Conservation (phyloP, 305 asterid species). For the Solanum hybrid region DNA sequence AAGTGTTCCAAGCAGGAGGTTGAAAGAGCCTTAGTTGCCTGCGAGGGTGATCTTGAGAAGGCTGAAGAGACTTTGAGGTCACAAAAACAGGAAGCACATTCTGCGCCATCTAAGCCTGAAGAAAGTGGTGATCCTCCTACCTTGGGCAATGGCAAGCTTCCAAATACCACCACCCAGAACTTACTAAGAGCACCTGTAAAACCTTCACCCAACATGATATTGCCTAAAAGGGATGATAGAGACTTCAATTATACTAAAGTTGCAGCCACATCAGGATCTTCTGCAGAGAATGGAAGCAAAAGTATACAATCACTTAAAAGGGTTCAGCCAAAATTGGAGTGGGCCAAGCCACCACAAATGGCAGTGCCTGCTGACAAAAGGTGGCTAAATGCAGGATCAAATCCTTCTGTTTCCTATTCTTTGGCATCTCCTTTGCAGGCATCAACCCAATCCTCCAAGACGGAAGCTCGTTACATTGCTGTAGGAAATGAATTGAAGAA, state of each 20-base stretch:
- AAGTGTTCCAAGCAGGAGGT: slow-evolving; percentile 80
- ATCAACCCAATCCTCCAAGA: slow-evolving; percentile 25
- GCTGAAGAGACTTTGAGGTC: slow-evolving; percentile 61
- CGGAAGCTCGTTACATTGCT: slow-evolving; percentile 34
- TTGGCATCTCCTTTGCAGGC: slow-evolving; percentile 50
- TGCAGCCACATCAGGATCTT: slow-evolving; percentile 32
- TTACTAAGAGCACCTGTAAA: slow-evolving; percentile 23
- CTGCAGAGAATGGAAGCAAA: slow-evolving; percentile 37
- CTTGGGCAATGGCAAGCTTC: slow-evolving; percentile 21
- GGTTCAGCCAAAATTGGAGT: slow-evolving; percentile 44
- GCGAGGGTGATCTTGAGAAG: slow-evolving; percentile 74
- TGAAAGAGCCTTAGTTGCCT: slow-evolving; percentile 64
- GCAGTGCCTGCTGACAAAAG: slow-evolving; percentile 40
- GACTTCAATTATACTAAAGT: slow-evolving; percentile 54
- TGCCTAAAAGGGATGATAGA: slow-evolving; percentile 55
- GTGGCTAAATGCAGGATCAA: slow-evolving; percentile 35
- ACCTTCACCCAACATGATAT: slow-evolving; percentile 22
- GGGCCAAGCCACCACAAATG: slow-evolving; percentile 55
- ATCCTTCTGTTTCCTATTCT: slow-evolving; percentile 38
- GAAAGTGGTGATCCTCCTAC: slow-evolving; percentile 46
- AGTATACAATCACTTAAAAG: slow-evolving; percentile 36
- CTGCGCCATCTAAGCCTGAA: slow-evolving; percentile 43
- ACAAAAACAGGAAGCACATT: slow-evolving; percentile 52
- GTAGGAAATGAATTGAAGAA: slow-evolving; percentile 63
- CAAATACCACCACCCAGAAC: slow-evolving; percentile 24